Base-by-base conservation (phyloP, 2,329 filamentous ascomycete species). In the Colletotrichum sp. region DNA sequence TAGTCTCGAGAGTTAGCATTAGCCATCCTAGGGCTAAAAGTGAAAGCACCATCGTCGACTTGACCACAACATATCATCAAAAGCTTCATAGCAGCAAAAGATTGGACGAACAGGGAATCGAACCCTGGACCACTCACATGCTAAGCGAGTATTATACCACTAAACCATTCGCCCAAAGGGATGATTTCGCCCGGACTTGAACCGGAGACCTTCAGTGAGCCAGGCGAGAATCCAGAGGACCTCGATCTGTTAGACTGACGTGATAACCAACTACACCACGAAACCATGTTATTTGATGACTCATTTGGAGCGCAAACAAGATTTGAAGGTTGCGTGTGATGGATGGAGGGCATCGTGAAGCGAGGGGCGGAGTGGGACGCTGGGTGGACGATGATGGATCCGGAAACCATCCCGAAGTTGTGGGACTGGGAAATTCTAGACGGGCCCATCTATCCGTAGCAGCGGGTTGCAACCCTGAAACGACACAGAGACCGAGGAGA, bases 241-340 rank as follows among this genome's bases (percentile, higher is more conserved):
- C 15, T 21, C 69, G 21, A 49, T 2, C 55, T 83, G 85, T 87
- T 87, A 87, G 85, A 87, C 85, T 86, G 84, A 87, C 83, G 86
- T 87, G 86, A 87, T 87, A 86, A 87, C 85, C 86, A 87, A 87
- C 86, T 83, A 82, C 81, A 82, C 81, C 80, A 83, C 72, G 64
- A 76, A 65, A 76, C 74, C 74, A 74, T 52, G 18, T 69, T 64
- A 1, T 5, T 73, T 74, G 74, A 69, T 76, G 74, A 65, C 64
- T 60, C 21, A 28, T 12, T 8, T 0, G 2, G 7, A 2, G 8
- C 6, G 1, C 2, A 21, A 18, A 24, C 6, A 16, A 7, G 3
- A 18, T 13, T 6, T 49, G 49, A 21, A 49, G 36, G 12, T 66
- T n/a, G 16, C 16, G 13, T 10, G 34, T 12, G 24, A 3, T 66